Conservation (phyloP, 345 rosid species). For the Cardiospermum halicacabum region DNA sequence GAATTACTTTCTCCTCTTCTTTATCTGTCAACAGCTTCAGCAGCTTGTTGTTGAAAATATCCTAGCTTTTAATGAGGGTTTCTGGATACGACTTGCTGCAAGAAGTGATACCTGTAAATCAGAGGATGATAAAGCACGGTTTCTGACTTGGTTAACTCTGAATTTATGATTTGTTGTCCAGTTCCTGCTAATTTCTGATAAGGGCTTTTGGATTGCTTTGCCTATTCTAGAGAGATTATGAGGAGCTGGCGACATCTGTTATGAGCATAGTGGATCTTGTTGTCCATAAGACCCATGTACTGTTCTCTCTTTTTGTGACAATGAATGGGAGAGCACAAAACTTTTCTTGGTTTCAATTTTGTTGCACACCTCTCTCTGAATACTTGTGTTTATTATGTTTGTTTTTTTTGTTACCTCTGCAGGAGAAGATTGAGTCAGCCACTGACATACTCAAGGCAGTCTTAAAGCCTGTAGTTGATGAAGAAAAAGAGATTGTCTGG, state of each 20-base stretch:
- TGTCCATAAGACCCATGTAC: slow-evolving; percentile 79
- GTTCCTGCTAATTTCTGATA: slow-evolving; percentile 10
- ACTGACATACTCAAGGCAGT: slow-evolving; percentile 82
- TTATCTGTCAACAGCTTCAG: slow-evolving; percentile 55
- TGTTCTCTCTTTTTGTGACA: slow-evolving; percentile 8
- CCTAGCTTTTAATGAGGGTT: slow-evolving; percentile 77
- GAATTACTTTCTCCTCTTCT: slow-evolving; percentile 9
- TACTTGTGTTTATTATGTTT: not conserved
- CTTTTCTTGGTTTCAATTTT: not conserved
- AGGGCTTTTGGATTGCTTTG: slow-evolving; percentile 10
- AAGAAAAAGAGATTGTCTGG: slow-evolving; percentile 68
- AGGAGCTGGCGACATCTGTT: slow-evolving; percentile 71
- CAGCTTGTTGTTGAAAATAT: slow-evolving; percentile 78
- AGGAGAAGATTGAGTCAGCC: slow-evolving; percentile 85
- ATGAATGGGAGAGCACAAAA: not conserved
- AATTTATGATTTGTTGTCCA: slow-evolving; percentile 17
- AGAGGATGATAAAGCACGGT: slow-evolving; percentile 85
- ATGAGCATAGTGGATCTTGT: slow-evolving; percentile 81
- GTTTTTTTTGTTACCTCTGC: slow-evolving; percentile 6
- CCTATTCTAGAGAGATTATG: slow-evolving; percentile 78
- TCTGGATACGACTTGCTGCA: slow-evolving; percentile 87
- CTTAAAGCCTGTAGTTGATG: slow-evolving; percentile 62
- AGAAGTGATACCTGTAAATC: slow-evolving; percentile 83
- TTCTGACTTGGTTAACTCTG: slow-evolving; percentile 32
- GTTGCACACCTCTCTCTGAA: not conserved